phyloP scores from a whole-genome alignment of 352 stramenopile genomes.

The Pythium apleroticum region DNA sequence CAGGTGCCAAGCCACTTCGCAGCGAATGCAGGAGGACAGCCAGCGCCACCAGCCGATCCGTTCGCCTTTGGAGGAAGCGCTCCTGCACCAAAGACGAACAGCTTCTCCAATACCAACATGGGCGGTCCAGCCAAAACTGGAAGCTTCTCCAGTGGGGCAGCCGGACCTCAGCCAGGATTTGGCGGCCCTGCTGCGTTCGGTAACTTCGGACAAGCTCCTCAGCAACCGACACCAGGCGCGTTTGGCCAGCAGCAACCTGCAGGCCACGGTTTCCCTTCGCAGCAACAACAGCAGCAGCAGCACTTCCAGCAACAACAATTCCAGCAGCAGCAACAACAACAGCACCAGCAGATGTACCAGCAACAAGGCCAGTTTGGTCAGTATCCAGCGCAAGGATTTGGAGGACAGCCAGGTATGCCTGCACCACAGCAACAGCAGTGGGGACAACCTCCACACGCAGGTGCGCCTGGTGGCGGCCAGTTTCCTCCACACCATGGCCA shows the following conservation, averaged over 20 bases:
- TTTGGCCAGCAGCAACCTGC: conserved; percentile 15
- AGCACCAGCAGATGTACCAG: conserved; percentile 20
- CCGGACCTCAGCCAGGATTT: conserved; percentile 24
- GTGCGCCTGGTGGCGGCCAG: conserved; percentile 19
- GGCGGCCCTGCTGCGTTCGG: conserved; percentile 22
- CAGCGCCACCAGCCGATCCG: conserved; percentile 25
- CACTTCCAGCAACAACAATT: conserved; percentile 37
- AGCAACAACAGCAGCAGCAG: conserved; percentile 29
- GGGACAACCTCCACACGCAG: conserved; percentile 25
- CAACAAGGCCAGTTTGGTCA: conserved; percentile 24
- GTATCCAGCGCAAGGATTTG: conserved; percentile 23
- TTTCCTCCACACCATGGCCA: conserved; percentile 26
- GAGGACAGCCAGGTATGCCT: conserved; percentile 24
- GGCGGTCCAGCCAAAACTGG: conserved; percentile 25
- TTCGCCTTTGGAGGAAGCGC: conserved; percentile 46
- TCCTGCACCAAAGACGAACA: conserved; percentile 28
- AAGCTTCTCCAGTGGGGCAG: conserved; percentile 19
- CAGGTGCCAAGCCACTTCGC: conserved; percentile 2
- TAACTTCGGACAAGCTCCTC: conserved; percentile 12
- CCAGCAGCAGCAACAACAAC: conserved; percentile 34
- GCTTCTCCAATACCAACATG: conserved; percentile 22
- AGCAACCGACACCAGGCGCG: conserved; percentile 1
- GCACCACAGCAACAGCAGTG: conserved; percentile 37
- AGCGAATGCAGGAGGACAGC: conserved; percentile 16
- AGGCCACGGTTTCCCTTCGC: conserved; percentile 19